Percentiles rank a stretch among this genome's conserved stretches.
These are phyloP conservation scores for Apiospora saccharicola DNA, from an alignment of 2,329 filamentous ascomycete species.

Conservation along the genomic window DNA sequence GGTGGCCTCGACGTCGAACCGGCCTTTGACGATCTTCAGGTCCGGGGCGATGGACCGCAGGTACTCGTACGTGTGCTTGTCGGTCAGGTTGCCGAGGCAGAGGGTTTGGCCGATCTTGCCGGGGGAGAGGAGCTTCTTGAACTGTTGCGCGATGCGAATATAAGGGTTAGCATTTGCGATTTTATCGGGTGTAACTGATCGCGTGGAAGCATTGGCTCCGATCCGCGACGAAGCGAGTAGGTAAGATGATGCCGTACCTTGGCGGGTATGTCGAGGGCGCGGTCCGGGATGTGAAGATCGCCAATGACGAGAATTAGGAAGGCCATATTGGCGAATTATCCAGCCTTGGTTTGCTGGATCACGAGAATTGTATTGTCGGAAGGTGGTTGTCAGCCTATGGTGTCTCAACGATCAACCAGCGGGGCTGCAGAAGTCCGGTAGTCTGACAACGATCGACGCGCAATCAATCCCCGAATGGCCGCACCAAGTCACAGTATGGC, in stretches of 20 bases:
- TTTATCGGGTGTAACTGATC: not conserved
- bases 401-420: not conserved
- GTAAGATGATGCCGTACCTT: constrained; percentile 66
- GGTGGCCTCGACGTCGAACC: constrained; percentile 71
- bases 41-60: constrained; percentile 77
- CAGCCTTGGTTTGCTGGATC: not conserved
- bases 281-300: constrained; percentile 92
- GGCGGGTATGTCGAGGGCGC: constrained; percentile 87
- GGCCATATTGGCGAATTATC: constrained; percentile 63
- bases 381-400: not conserved
- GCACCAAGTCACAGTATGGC: not conserved
- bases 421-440: constrained; percentile 9
- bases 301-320: constrained; percentile 91
- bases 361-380: not conserved
- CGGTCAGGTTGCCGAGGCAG: constrained; percentile 81
- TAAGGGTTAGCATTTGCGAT: not conserved
- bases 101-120: constrained; percentile 85
- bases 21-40: constrained; percentile 73
- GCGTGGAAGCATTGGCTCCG: not conserved
- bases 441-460: constrained; percentile 12
- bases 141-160: constrained; percentile 56
- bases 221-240: constrained; percentile 21
- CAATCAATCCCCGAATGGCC: not conserved
- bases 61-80: constrained; percentile 82
- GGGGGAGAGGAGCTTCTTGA: constrained; percentile 84